Base-by-base conservation (phyloP, 225 moss, liverwort and hornwort species). In the Ulota crispa region DNA sequence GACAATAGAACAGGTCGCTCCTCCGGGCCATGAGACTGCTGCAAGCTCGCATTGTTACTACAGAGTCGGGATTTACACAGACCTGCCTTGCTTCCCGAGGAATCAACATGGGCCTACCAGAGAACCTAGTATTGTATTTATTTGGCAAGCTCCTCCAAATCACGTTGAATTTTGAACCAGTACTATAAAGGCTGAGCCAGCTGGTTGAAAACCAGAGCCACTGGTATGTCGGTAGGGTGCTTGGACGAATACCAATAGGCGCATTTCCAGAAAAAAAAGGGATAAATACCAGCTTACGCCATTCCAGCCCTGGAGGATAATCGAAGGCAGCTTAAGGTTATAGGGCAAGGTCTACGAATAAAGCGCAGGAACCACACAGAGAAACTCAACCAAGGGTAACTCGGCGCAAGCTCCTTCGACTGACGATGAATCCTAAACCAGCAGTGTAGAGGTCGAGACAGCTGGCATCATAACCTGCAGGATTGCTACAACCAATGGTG, bases 21-120 rank as follows among this genome's bases (percentile, higher is more conserved):
- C 59, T 79, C 70, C 67, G 27, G 36, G 26, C 69, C 84, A 80
- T 80, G 73, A 73, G 61, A n/a, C 16, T 47, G 71, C 26, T 53
- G 37, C 18, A 14, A 60, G 79, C 30, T 79, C 79, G 79, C 79
- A 59, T 70, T 69, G 19, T 72, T 3, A 23, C 23, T 43, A 14
- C 30, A 54, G 37, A 53, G 34, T 8, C 16, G 50, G 19, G 60
- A 27, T 60, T 34, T 19, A 64, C 71, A 72, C 71, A 78, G 52
- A 71, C 78, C 41, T 64, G 83, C 42, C 54, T 72, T 64, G 78
- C 56, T 63, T 63, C 50, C 31, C 34, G 34, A 42, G 66, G 55
- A 52, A 61, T 42, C 70, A 64, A 70, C 76, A 75, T 70, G 61
- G 53, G 53, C 74, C 50, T 74, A 31, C 41, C n/a, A 12, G 18